phyloP scores from a whole-genome alignment of 306 rosid genomes.

The Lupinus albus region DNA sequence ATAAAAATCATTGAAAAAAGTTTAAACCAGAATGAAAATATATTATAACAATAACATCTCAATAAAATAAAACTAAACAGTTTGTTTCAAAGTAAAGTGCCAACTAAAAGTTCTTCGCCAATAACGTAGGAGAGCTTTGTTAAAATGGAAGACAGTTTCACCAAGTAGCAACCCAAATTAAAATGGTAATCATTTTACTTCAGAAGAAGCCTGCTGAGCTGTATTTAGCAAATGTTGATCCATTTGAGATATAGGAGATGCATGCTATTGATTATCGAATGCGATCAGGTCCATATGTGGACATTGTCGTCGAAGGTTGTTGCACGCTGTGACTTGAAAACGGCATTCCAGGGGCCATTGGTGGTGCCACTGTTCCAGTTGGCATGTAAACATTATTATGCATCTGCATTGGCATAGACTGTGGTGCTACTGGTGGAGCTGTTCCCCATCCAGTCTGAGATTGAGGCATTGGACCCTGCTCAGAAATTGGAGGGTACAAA shows the following conservation, averaged over 20 bases:
- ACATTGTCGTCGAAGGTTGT: constrained; percentile 51
- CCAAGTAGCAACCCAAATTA: constrained; percentile 26
- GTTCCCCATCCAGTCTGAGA: constrained; percentile 76
- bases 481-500: constrained; percentile 50
- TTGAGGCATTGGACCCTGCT: constrained; percentile 62
- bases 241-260: constrained; percentile 15
- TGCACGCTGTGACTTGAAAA: constrained; percentile 45
- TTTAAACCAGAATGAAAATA: background rate
- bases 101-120: constrained; percentile 36
- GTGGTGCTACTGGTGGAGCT: constrained; percentile 52
- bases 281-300: constrained; percentile 62
- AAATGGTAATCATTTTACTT: constrained; percentile 16
- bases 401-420: constrained; percentile 67
- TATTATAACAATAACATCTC: constrained; percentile 18
- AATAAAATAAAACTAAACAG: constrained; percentile 23
- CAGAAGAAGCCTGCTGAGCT: constrained; percentile 36
- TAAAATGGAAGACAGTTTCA: constrained; percentile 28
- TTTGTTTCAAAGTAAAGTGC: constrained; percentile 29
- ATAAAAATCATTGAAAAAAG: background rate
- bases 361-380: constrained; percentile 61
- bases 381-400: constrained; percentile 67
- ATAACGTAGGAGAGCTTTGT: constrained; percentile 23
- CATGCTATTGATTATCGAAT: constrained; percentile 65
- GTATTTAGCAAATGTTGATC: constrained; percentile 15
- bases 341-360: constrained; percentile 68